These are phyloP conservation scores for Suillus decipiens DNA, from an alignment of 768 basidiomycete genomes.

Conservation along the genomic window DNA sequence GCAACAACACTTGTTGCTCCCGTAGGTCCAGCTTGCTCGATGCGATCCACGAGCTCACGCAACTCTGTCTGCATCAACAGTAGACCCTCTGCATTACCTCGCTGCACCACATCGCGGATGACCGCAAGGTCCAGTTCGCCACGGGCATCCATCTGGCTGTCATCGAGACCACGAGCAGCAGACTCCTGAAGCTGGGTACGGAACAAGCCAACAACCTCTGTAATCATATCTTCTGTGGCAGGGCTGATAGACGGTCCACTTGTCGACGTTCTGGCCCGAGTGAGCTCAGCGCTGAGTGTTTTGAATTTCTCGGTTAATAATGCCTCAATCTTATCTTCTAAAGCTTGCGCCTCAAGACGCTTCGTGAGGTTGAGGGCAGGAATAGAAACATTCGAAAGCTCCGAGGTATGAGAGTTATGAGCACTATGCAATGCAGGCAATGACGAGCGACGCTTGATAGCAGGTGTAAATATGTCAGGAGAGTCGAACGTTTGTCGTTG, in stretches of 20 bases:
- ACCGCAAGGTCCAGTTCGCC: constrained; percentile 81
- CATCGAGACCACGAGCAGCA: constrained; percentile 56
- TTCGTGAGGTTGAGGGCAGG: constrained; percentile 53
- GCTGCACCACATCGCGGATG: constrained; percentile 67
- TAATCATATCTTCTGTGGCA: constrained; percentile 60
- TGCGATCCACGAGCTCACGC: constrained; percentile 47
- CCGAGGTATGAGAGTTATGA: constrained; percentile 43
- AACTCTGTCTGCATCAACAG: constrained; percentile 61
- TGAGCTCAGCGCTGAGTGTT: constrained; percentile 44
- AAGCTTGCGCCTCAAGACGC: constrained; percentile 58
- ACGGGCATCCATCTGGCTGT: constrained; percentile 67
- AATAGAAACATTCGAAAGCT: constrained; percentile 45
- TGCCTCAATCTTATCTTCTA: constrained; percentile 62
- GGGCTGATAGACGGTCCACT: constrained; percentile 38
- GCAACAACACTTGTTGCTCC: constrained; percentile 39
- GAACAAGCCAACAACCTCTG: constrained; percentile 68
- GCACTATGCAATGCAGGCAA: constrained; percentile 54
- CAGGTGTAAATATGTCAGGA: constrained; percentile 46
- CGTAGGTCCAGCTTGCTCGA: constrained; percentile 32
- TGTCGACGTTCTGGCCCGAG: constrained; percentile 24
- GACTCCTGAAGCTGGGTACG: constrained; percentile 67
- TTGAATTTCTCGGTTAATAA: constrained; percentile 72
- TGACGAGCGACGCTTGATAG: constrained; percentile 54
- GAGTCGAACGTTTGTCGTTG: constrained; percentile 30
- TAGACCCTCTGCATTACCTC: constrained; percentile 64